These are phyloP conservation scores for Botryosphaeria dothidea DNA, from an alignment of 2,329 filamentous ascomycete genomes.

Conservation along the genomic window DNA sequence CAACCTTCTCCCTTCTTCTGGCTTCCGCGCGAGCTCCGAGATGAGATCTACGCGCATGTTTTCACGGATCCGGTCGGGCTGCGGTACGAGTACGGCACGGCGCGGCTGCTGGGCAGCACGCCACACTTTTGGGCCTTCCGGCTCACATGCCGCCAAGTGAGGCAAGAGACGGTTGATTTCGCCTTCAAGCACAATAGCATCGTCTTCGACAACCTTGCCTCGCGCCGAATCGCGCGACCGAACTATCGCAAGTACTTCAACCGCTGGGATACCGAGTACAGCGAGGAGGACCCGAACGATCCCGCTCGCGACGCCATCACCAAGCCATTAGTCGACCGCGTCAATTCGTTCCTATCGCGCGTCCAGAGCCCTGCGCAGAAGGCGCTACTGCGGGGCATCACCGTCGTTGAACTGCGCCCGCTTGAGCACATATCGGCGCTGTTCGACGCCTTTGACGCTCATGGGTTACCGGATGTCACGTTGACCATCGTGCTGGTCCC, in stretches of 20 bases:
- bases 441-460: constrained; percentile 7
- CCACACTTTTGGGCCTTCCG: constrained; percentile 14
- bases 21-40: constrained; percentile 18
- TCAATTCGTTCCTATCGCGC: constrained; percentile 12
- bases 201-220: constrained; percentile 18
- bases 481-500: constrained; percentile 11
- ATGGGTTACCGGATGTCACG: not conserved
- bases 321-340: constrained; percentile 16
- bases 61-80: constrained; percentile 12
- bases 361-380: not conserved
- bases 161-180: not conserved
- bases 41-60: constrained; percentile 5
- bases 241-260: constrained; percentile 20
- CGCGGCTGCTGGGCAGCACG: not conserved
- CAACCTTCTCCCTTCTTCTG: constrained; percentile 12
- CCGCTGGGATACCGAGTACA: constrained; percentile 20
- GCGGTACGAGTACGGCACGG: constrained; percentile 14
- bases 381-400: not conserved
- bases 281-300: constrained; percentile 14
- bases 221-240: constrained; percentile 9
- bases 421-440: constrained; percentile 12
- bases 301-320: constrained; percentile 7
- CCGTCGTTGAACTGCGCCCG: constrained; percentile 15
- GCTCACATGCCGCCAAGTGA: not conserved
- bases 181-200: constrained; percentile 6